These are phyloP conservation scores for Dendrobium catenatum DNA, from an alignment of 106 monocot species.

Conservation along the genomic window DNA sequence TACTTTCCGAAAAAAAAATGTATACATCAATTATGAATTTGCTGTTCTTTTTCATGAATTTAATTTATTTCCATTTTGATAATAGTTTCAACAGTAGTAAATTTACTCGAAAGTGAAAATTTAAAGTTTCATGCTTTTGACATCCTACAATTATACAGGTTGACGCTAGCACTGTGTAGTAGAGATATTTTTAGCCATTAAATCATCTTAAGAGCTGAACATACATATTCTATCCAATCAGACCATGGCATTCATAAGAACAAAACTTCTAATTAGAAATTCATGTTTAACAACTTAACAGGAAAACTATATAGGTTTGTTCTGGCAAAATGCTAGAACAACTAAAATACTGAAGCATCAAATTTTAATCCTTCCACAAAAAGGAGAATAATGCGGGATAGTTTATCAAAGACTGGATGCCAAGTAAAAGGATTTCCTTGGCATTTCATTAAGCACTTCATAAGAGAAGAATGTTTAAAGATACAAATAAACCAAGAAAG, in stretches of 20 bases:
- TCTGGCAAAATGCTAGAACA: background rate
- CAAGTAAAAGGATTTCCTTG: background rate
- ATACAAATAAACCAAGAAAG: background rate
- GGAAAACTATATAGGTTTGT: background rate
- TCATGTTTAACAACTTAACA: background rate
- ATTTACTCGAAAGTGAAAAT: too few relatives aligned
- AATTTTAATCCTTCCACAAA: background rate
- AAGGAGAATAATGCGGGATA: background rate
- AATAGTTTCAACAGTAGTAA: too few relatives aligned
- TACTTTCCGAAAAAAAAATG: too few relatives aligned
- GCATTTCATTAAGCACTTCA: background rate
- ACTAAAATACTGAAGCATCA: background rate
- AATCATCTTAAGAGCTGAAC: too few relatives aligned
- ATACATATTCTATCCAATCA: background rate
- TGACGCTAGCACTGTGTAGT: too few relatives aligned
- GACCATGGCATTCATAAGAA: background rate
- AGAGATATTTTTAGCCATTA: too few relatives aligned
- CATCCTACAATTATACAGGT: too few relatives aligned
- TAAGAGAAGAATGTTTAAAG: background rate
- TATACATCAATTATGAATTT: too few relatives aligned
- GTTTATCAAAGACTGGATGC: too few relatives aligned
- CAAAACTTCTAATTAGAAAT: background rate
- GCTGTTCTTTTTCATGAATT: too few relatives aligned
- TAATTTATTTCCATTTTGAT: too few relatives aligned
- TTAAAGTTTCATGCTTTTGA: too few relatives aligned